A percentile compares a stretch with the other conserved stretches of the same genome.
phyloP scores from a whole-genome alignment of 495 filamentous ascomycete genomes.

The Trichoderma parareesei region DNA sequence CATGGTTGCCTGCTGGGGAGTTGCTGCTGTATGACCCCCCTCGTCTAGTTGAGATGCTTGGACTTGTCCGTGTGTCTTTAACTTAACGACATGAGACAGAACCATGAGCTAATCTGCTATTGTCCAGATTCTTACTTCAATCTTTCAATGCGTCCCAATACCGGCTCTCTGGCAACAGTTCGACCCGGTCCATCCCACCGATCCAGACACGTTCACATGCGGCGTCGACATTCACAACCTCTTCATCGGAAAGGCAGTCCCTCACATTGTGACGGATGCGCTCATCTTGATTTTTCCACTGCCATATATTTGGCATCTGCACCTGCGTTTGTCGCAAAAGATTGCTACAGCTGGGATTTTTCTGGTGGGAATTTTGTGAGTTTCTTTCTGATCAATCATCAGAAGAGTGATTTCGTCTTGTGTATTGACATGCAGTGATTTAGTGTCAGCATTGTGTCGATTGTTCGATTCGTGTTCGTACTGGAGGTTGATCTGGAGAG shows the following conservation, averaged over 20 bases:
- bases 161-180: not conserved
- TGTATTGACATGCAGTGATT: too few species aligned
- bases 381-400: not conserved
- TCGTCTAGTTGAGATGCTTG: not conserved
- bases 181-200: not conserved
- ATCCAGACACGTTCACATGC: not conserved
- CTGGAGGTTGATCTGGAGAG: not conserved
- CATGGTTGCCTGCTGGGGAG: not conserved
- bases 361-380: not conserved
- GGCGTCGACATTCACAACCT: not conserved
- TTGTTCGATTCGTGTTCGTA: not conserved
- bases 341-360: not conserved
- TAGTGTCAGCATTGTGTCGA: not conserved
- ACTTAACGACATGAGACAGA: too few species aligned
- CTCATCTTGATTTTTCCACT: not conserved
- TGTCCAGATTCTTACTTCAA: not conserved
- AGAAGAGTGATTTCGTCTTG: too few species aligned
- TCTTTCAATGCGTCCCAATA: not conserved
- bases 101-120: not conserved
- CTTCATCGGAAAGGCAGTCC: not conserved
- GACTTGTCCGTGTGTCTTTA: too few species aligned
- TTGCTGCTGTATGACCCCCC: not conserved
- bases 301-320: slow-evolving; percentile 1
- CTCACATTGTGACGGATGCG: not conserved
- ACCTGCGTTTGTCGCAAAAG: not conserved